Evolutionary conservation across 2,329 filamentous ascomycete species (phyloP), one percentile per base, ranked within the genome.

Genomic region (Ophiostoma perfectum): DNA sequence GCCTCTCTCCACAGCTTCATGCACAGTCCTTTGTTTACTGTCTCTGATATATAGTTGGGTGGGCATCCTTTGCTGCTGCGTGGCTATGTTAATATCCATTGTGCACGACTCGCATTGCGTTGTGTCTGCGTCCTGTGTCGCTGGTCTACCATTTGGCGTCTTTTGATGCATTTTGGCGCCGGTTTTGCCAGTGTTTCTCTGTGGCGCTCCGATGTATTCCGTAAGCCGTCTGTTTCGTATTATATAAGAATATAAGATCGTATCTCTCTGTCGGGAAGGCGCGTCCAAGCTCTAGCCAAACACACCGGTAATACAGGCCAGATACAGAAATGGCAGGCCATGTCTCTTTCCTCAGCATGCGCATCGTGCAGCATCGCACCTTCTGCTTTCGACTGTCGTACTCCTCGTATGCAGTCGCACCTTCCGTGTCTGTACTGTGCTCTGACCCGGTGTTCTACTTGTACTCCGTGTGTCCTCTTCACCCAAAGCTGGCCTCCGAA

Each of bases 21-120:
- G 52, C 52, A 58, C 36, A 8, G 52, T 27, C 18, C 52, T 58
- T 58, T 58, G 52, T 58, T 58, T 38, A 58, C 52, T 60, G 55
- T 60, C 27, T 60, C 55, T 60, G 27, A 60, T 60, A 60, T 60
- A 38, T 36, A 60, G 11, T 60, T 14, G 18, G 4, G 27, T 27
- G 27, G 27, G 27, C 27, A 27, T 27, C 27, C 27, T 27, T 27
- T 27, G 27, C 27, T 27, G 27, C 27, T 1, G 27, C 27, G 27
- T 27, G 27, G 27, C 27, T 27, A 27, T 27, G 27, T 27, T 27
- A 27, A 27, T 27, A 27, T 27, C 27, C 27, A 27, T 27, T 27
- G 49, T 27, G 14, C 49, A 9, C 49, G 5, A 12, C 18, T 36
- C 12, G 14, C 12, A 27, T 55, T 27, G 49, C 12, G 8, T 27